phyloP scores from a whole-genome alignment of 768 basidiomycete genomes.

The Cubamyces sp. region DNA sequence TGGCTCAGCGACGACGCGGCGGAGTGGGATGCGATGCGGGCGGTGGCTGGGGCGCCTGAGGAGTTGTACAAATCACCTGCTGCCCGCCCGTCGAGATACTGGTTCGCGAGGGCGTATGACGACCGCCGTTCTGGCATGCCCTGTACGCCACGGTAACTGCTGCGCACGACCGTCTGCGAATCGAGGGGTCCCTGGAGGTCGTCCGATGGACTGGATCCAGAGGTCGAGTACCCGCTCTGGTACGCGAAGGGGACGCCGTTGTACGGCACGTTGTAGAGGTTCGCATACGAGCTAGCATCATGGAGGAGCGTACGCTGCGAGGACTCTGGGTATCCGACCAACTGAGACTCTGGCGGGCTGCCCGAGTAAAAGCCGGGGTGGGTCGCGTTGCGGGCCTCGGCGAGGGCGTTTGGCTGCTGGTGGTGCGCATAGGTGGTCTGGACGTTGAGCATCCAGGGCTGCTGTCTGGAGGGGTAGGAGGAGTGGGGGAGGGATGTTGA shows the following conservation, averaged over 20 bases:
- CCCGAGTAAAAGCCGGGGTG: slow-evolving; percentile 23
- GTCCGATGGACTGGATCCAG: slow-evolving; percentile 12
- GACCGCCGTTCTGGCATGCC: slow-evolving; percentile 16
- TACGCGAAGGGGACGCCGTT: slow-evolving; percentile 12
- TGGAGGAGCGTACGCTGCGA: slow-evolving; percentile 38
- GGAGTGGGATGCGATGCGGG: slow-evolving; percentile 4
- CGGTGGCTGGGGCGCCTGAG: background rate
- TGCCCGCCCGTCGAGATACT: slow-evolving; percentile 14
- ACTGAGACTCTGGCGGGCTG: slow-evolving; percentile 27
- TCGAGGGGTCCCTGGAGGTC: slow-evolving; percentile 22
- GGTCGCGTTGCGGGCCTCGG: slow-evolving; percentile 25
- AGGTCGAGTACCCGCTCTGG: slow-evolving; percentile 16
- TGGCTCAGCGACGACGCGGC: slow-evolving; percentile 3
- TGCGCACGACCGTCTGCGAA: slow-evolving; percentile 14
- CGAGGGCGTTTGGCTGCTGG: slow-evolving; percentile 21
- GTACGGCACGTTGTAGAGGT: slow-evolving; percentile 28
- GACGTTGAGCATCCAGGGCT: slow-evolving; percentile 30
- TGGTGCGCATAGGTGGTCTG: slow-evolving; percentile 29
- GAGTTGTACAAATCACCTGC: slow-evolving; percentile 4
- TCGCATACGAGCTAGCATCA: slow-evolving; percentile 26
- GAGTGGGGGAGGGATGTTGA: slow-evolving; percentile 23
- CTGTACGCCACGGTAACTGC: slow-evolving; percentile 15
- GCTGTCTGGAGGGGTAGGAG: slow-evolving; percentile 25
- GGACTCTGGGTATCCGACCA: slow-evolving; percentile 37
- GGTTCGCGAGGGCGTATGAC: slow-evolving; percentile 11